phyloP scores from a whole-genome alignment of 805 yeast species.

The Lipomyces chichibuensis region DNA sequence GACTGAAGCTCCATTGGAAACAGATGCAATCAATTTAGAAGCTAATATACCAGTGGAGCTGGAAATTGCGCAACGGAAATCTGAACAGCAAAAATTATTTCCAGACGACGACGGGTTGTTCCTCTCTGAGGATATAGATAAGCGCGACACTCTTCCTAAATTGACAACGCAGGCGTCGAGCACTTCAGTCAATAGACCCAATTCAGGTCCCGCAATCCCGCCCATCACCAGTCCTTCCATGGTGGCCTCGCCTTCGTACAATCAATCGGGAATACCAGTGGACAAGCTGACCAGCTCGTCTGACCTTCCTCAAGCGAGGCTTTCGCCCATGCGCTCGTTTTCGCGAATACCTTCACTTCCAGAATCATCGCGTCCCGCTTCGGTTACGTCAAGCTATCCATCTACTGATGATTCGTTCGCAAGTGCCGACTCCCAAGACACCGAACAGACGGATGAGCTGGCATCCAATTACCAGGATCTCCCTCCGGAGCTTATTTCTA shows the following conservation, averaged over 20 bases:
- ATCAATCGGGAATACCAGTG: constrained; percentile 22
- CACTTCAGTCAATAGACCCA: not conserved
- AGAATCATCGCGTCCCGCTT: constrained; percentile 11
- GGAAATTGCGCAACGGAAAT: not conserved
- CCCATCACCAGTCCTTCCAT: constrained; percentile 16
- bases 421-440: not conserved
- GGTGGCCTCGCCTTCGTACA: constrained; percentile 9
- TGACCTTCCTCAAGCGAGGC: constrained; percentile 11
- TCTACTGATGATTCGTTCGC: constrained; percentile 1
- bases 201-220: not conserved
- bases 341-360: constrained; percentile 25
- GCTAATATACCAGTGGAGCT: not conserved
- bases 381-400: not conserved
- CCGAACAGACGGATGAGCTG: not conserved
- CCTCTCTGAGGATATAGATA: not conserved
- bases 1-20: not conserved
- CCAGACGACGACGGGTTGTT: constrained; percentile 2
- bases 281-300: constrained; percentile 21
- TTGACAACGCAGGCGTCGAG: not conserved
- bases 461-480: constrained; percentile 18
- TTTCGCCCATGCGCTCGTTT: constrained; percentile 23
- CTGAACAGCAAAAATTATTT: not conserved
- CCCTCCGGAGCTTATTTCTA: constrained; percentile 26
- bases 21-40: not conserved
- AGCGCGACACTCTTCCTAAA: not conserved